These are phyloP conservation scores for Thymus quinquecostatus DNA, from an alignment of 257 asterid species.

Conservation along the genomic window DNA sequence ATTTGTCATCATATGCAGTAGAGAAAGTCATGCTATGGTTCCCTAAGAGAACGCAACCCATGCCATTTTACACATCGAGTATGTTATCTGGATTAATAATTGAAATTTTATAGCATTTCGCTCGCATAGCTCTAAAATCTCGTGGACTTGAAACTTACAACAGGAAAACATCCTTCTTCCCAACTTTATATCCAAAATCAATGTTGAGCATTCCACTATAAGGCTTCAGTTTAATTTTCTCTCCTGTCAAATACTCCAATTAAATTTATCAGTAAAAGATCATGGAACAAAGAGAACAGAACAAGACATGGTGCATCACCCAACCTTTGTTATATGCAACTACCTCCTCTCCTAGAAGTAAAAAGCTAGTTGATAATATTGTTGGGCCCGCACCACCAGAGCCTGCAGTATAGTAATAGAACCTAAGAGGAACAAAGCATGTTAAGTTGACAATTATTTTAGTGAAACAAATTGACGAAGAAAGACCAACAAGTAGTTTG, in stretches of 20 bases:
- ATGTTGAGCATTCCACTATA: constrained; percentile 89
- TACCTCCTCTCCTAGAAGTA: constrained; percentile 82
- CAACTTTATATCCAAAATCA: constrained; percentile 88
- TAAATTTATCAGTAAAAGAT: background rate
- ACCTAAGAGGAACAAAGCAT: constrained; percentile 53
- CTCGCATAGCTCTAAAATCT: background rate
- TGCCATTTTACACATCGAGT: background rate
- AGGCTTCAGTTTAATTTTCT: constrained; percentile 74
- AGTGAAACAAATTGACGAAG: background rate
- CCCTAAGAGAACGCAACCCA: background rate
- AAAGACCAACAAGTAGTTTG: background rate
- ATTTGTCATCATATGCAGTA: background rate
- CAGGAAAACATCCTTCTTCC: constrained; percentile 82
- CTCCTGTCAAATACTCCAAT: constrained; percentile 54
- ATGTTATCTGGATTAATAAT: background rate
- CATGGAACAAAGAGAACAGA: background rate
- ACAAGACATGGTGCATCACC: constrained; percentile 9
- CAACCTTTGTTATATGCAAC: constrained; percentile 90
- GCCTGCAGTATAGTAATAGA: constrained; percentile 95
- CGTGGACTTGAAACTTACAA: constrained; percentile 55
- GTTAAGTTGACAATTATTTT: constrained; percentile 9
- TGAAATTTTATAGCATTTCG: background rate
- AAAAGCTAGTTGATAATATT: too few relatives aligned
- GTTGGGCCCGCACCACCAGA: constrained; percentile 69
- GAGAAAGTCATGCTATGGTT: constrained; percentile 5